These are phyloP conservation scores for Neurospora terricola DNA, from an alignment of 495 filamentous ascomycete species.

Conservation along the genomic window DNA sequence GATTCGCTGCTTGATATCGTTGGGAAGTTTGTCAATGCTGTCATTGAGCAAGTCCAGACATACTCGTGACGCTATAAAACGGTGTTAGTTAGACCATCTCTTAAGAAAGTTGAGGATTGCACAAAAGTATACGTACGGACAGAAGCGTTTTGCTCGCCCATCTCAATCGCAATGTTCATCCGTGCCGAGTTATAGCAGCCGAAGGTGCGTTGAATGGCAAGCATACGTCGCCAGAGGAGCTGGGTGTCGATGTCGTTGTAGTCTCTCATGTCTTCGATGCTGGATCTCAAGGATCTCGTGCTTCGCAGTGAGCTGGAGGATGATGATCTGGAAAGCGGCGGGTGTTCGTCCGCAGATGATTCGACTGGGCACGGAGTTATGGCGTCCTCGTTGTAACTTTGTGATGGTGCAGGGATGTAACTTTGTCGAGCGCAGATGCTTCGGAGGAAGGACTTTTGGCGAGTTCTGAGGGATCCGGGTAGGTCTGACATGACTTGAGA, in stretches of 20 bases:
- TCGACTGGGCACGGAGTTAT: slow-evolving; percentile 14
- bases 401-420: slow-evolving; percentile 1
- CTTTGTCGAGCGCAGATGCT: neutral
- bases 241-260: slow-evolving; percentile 19
- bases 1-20: slow-evolving; percentile 18
- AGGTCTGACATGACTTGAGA: neutral
- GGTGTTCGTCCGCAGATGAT: neutral
- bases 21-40: slow-evolving; percentile 30
- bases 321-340: neutral
- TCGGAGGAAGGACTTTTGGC: neutral
- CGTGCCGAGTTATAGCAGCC: slow-evolving; percentile 37
- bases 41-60: slow-evolving; percentile 36
- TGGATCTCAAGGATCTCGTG: neutral
- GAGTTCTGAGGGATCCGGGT: neutral
- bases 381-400: slow-evolving; percentile 11
- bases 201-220: slow-evolving; percentile 31
- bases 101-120: neutral
- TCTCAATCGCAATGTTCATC: slow-evolving; percentile 33
- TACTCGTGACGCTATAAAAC: slow-evolving; percentile 26
- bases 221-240: slow-evolving; percentile 35
- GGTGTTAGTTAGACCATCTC: neutral
- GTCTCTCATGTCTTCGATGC: neutral
- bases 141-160: slow-evolving; percentile 18
- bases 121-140: neutral
- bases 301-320: neutral